These are phyloP conservation scores for Pleodorina starrii DNA, from an alignment of 139 green algal genomes.

Conservation along the genomic window DNA sequence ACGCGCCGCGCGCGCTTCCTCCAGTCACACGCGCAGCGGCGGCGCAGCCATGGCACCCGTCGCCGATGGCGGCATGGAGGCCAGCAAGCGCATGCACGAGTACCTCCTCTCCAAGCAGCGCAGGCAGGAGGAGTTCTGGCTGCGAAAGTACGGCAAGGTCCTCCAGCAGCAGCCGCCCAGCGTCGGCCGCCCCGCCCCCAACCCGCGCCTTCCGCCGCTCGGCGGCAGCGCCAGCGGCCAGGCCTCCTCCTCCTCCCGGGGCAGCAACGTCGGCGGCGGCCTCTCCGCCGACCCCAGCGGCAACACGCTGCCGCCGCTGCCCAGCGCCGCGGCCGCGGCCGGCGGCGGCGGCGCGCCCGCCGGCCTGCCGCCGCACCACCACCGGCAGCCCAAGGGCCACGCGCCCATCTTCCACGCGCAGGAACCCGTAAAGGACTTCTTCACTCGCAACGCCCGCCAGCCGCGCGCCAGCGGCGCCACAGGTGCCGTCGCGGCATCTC, in stretches of 20 bases:
- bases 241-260: neutral
- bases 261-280: neutral
- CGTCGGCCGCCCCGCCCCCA: constrained; percentile 1
- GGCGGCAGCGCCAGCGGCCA: neutral
- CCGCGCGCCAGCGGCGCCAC: neutral
- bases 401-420: constrained; percentile 53
- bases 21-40: neutral
- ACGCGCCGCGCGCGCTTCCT: too few species aligned
- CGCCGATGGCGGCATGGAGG: constrained; percentile 42
- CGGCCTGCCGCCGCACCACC: constrained; percentile 15
- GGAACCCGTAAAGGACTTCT: constrained; percentile 51
- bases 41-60: neutral
- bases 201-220: neutral
- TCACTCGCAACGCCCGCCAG: constrained; percentile 30
- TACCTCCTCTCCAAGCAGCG: constrained; percentile 65
- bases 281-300: neutral
- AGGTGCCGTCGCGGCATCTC: too few species aligned
- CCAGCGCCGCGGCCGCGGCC: neutral
- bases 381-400: constrained; percentile 15
- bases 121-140: constrained; percentile 62
- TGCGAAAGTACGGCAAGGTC: constrained; percentile 67
- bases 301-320: constrained; percentile 31
- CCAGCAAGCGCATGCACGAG: constrained; percentile 61
- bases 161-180: constrained; percentile 6
- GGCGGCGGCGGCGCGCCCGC: too few species aligned